Evolutionary conservation across 2,329 filamentous ascomycete genomes (phyloP).

Genomic region (Diaporthe citriasiana): DNA sequence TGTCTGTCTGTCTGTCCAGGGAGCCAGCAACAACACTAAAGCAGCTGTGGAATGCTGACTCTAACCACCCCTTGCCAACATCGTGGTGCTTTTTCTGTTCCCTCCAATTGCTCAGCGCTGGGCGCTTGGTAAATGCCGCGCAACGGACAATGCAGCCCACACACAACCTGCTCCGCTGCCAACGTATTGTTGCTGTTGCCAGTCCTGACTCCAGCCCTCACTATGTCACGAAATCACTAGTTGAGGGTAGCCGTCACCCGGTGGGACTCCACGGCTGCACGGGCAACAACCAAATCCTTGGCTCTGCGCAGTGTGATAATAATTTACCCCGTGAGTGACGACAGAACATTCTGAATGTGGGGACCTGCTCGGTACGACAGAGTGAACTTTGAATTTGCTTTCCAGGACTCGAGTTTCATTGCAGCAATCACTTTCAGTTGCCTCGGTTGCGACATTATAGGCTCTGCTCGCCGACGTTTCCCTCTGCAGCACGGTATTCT

Average conservation of each 20-base stretch:
- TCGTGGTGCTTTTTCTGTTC: slow-evolving; percentile 9
- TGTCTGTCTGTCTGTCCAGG: background rate
- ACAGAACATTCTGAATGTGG: background rate
- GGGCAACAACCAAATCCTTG: background rate
- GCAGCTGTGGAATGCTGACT: slow-evolving; percentile 23
- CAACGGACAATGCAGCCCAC: background rate
- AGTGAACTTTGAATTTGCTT: background rate
- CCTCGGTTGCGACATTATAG: slow-evolving; percentile 14
- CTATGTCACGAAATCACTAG: background rate
- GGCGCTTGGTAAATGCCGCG: background rate
- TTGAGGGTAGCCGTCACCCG: background rate
- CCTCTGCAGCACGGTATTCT: background rate
- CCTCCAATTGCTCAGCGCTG: background rate
- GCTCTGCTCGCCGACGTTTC: slow-evolving; percentile 9
- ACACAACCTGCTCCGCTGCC: background rate
- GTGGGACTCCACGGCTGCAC: background rate
- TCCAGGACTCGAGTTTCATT: slow-evolving; percentile 5
- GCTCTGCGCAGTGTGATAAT: background rate
- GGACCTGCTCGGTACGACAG: background rate
- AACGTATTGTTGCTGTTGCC: background rate
- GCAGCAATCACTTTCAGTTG: slow-evolving; percentile 9
- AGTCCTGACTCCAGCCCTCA: background rate
- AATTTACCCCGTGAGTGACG: background rate
- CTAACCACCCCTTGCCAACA: background rate
- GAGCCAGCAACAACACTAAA: slow-evolving; percentile 8